Base-by-base conservation (phyloP, 805 yeast species). In the Diddensiella caesifluorescens region DNA sequence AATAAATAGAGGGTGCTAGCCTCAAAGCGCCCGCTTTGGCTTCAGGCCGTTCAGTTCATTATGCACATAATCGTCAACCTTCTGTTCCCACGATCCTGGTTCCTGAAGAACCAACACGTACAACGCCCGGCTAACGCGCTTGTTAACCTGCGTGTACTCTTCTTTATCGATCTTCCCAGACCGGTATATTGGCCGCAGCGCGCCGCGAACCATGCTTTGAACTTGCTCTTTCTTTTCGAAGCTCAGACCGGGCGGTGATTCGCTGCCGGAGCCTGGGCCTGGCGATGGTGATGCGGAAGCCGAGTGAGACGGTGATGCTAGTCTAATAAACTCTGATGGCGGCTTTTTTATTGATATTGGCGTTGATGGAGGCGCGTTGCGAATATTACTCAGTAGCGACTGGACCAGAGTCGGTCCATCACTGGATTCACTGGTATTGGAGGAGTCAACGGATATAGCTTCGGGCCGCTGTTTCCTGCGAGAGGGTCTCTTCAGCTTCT, bases 121-220 rank as follows among this genome's bases (percentile, higher is more conserved):
- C 15, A 83, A 57, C 32, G 64, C 63, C 39, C 85, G 67, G 10
- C 89, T 80, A 4, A 83, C 78, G 2, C 62, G 62, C 61, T 74
- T 75, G 60, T 84, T 84, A 41, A 83, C 69, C 12, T 57, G 59
- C 2, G 86, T 80, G 55, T 79, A 85, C 38, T 66, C 65, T 3
- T 63, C 63, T 22, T 62, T 63, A 22, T 50, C 58, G 3, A 68
- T 50, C 2, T 43, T 44, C 0, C 64, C 64, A 3, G 62, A 59
- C 13, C 63, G 59, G 53, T 75, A 78, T 21, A 71, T 57, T 2
- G 75, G 74, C 37, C 77, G 64, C 36, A 84, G 55, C 15, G 64
- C 67, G 15, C 69, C 64, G 30, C 86, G 62, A 7, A 84, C 79
- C 23, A 76, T 61, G 16, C 63, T 65, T 55, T 83, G 92, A 12